These are phyloP conservation scores for Nissolia schottii DNA, from an alignment of 306 rosid species.

Conservation along the genomic window DNA sequence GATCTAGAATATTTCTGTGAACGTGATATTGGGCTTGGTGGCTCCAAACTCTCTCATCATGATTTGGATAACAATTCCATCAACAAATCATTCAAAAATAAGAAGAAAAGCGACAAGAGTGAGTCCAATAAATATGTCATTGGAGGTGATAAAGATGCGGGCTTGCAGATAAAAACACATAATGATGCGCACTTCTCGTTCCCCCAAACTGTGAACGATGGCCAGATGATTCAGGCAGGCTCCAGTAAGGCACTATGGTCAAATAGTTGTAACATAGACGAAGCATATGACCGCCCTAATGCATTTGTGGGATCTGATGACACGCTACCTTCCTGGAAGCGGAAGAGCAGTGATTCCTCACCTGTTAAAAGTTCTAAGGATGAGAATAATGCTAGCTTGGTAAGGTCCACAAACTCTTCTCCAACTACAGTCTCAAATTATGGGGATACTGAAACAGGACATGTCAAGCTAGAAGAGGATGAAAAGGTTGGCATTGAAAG, in stretches of 20 bases:
- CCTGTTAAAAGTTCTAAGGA: conserved; percentile 67
- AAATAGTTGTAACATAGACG: conserved; percentile 54
- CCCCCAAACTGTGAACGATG: conserved; percentile 69
- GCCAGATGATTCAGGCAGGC: conserved; percentile 48
- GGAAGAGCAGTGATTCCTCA: conserved; percentile 76
- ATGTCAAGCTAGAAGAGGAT: conserved; percentile 62
- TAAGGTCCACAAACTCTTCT: conserved; percentile 65
- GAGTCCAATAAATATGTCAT: conserved; percentile 65
- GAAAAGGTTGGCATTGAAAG: conserved; percentile 52
- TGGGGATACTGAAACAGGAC: conserved; percentile 75
- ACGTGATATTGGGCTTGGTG: conserved; percentile 52
- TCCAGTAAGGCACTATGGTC: conserved; percentile 64
- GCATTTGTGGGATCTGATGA: conserved; percentile 51
- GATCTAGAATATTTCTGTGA: conserved; percentile 71
- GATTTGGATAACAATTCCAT: conserved; percentile 46
- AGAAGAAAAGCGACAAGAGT: conserved; percentile 45
- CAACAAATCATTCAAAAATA: conserved; percentile 44
- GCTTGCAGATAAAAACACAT: conserved; percentile 44
- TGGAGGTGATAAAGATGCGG: conserved; percentile 41
- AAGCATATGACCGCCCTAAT: conserved; percentile 52
- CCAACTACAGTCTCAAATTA: conserved; percentile 76
- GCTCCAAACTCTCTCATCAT: conserved; percentile 46
- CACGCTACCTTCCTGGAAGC: conserved; percentile 67
- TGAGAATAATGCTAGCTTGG: conserved; percentile 52
- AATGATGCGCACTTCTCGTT: conserved; percentile 74